Base-by-base conservation (phyloP, 805 yeast species). In the Lachancea dasiensis region DNA sequence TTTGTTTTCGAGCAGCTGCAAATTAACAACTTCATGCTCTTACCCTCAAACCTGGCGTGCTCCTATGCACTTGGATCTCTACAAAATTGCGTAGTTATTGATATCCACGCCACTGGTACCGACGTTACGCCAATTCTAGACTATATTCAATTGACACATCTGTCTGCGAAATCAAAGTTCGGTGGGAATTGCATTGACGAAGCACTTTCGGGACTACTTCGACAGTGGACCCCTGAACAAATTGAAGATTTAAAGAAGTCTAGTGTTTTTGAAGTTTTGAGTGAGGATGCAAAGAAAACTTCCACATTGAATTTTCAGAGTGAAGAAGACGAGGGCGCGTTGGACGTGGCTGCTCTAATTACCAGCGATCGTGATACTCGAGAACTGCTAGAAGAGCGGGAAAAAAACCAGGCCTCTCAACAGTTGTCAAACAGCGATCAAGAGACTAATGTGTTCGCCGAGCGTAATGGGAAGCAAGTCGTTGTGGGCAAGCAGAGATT, bases 271-370 rank as follows among this genome's bases (percentile, higher is more conserved):
- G 97, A 90, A 65, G 82, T 86, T 6, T 69, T 87, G 46, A 75
- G 72, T 61, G 81, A 77, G 43, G 84, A 81, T 49, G 81, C 72
- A 32, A 73, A 75, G 27, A 67, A 72, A 38, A 71, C 70, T 41
- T 75, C 84, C 1, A 79, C 77, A 52, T 79, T 78, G 49, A 79
- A 81, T 15, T 55, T 70, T 40, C 40, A 40, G 17, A 57, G 52
- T 2, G 61, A 57, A 11, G 72, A 69, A 6, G 86, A 77, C 26
- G 90, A 82, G 21, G 94, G 86, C 37, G 76, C 79, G 3, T 70
- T 86, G 26, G 95, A 90, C 58, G 87, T 90, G 34, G 95, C 96
- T 2, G 86, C 87, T 27, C 77, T 89, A 48, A 92, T 89, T 9
- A 75, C 92, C 1, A 79, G 85, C 44, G 86, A 79, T 10, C 52